Evolutionary conservation across 352 stramenopile genomes (phyloP), one percentile per base, ranked within the genome.

Genomic region (Phytophthora quininea): DNA sequence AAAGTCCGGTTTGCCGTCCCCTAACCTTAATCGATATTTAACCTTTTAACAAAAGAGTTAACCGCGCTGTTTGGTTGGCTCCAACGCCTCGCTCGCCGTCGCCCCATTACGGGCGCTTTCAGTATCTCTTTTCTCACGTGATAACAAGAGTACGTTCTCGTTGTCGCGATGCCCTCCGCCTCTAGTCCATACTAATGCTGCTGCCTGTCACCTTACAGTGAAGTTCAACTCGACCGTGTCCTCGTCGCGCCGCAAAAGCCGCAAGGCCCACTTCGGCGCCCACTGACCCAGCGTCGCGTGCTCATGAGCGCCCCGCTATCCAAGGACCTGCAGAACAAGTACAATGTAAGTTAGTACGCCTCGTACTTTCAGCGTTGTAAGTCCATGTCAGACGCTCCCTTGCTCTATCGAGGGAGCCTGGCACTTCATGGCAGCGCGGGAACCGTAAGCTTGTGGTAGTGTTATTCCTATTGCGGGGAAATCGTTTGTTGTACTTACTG

Each of bases 321-420:
- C 69, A 99, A 99, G 95, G 98, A 99, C 82, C 86, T 99, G 58
- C 97, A 99, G 88, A 96, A 97, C 73, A 98, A 99, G 93, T 98
- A 99, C 86, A 98, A 98, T 89, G 97, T 98, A 95, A 96, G 90
- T 96, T 90, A 92, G 82, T 91, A 79, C 84, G 88, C 35, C 80
- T 87, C 80, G 64, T 85, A 90, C 83, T 93, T 90, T 91, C 80
- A 89, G 79, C 82, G 85, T 30, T 88, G 69, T 95, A 95, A 95
- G 87, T 81, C 87, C 87, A 95, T 93, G 87, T 95, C 87, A 88
- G 87, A 80, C 33, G 32, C 62, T 60, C 11, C 27, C 50, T 24
- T 43, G 1, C 29, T 30, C 24, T 46, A 46, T 31, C 46, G 31
- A 54, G 10, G 38, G 58, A 24, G n/a, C 55, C 87, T 92, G 87